Evolutionary conservation across 768 basidiomycete species (phyloP), one percentile per base, ranked within the genome.

Genomic region (Termitomyces sp.): DNA sequence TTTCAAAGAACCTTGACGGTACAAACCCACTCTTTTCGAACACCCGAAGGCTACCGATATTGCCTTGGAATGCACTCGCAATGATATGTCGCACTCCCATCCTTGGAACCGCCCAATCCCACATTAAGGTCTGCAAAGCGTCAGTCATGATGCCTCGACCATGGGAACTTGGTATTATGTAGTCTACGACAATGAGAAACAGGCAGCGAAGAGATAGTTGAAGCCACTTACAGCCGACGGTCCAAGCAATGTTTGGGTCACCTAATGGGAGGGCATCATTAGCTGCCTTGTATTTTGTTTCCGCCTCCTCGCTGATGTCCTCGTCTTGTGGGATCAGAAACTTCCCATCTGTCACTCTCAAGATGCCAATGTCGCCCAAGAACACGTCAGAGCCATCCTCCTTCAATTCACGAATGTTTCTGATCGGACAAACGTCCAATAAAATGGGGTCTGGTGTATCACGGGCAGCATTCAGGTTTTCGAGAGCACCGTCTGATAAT

Each of bases 121-220:
- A 65, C 45, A 90, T 53, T 33, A 92, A 49, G 5, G 78, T 78
- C 8, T 69, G 69, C 33, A 91, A 64, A 0, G 79, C 86, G n/a
- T 80, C 82, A 22, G 80, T 79, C 90, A 90, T 90, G 60, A 91
- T 88, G 0, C 88, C 87, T 62, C 72, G 76, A 32, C 86, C 77
- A 57, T 89, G 87, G 64, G 87, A 80, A 35, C 78, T 79, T 16
- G 82, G 74, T 5, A 76, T 79, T 43, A 90, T 68, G 60, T 78
- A 88, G 65, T 87, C 88, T 87, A 63, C n/a, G 48, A 45, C 44
- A 28, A 26, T 52, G 44, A 52, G 28, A 33, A 35, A 44, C 40
- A 36, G 11, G 26, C 16, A 14, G 11, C 1, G 35, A 14, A 43
- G 9, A 32, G 16, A 40, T 55, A 3, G 9, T 18, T 43, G 8